These are phyloP conservation scores for Discostella stelligeroides DNA, from an alignment of 108 stramenopile genomes.

Conservation along the genomic window DNA sequence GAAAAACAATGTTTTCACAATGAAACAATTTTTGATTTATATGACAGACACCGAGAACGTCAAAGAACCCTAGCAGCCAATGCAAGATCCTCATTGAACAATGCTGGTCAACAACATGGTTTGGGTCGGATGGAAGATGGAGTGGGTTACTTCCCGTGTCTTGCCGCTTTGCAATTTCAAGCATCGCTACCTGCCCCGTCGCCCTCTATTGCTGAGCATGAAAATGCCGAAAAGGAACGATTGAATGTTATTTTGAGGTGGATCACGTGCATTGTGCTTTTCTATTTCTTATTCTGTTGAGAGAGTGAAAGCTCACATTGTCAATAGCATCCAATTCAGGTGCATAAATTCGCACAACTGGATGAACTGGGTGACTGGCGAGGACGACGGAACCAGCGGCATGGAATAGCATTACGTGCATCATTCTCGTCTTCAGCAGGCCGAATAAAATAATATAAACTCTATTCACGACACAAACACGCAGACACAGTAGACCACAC, in stretches of 20 bases:
- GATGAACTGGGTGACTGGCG: too few species aligned
- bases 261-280: constrained; percentile 26
- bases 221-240: constrained; percentile 40
- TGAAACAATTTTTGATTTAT: background rate
- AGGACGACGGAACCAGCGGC: too few species aligned
- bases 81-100: constrained; percentile 14
- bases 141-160: constrained; percentile 43
- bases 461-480: too few species aligned
- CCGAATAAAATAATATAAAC: too few species aligned
- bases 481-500: too few species aligned
- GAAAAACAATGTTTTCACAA: background rate
- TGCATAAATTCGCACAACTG: too few species aligned
- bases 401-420: too few species aligned
- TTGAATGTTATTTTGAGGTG: constrained; percentile 34
- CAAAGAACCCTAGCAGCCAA: constrained; percentile 43
- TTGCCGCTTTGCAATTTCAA: constrained; percentile 51
- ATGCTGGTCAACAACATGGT: constrained; percentile 18
- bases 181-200: constrained; percentile 45
- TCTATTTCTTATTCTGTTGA: constrained; percentile 38
- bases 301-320: too few species aligned
- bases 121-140: constrained; percentile 45
- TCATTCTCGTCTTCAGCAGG: too few species aligned
- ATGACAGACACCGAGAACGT: constrained; percentile 44
- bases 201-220: constrained; percentile 37
- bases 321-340: too few species aligned